Evolutionary conservation across 352 stramenopile genomes (phyloP), one percentile per base, ranked within the genome.

Genomic region (Pythium graminicola): DNA sequence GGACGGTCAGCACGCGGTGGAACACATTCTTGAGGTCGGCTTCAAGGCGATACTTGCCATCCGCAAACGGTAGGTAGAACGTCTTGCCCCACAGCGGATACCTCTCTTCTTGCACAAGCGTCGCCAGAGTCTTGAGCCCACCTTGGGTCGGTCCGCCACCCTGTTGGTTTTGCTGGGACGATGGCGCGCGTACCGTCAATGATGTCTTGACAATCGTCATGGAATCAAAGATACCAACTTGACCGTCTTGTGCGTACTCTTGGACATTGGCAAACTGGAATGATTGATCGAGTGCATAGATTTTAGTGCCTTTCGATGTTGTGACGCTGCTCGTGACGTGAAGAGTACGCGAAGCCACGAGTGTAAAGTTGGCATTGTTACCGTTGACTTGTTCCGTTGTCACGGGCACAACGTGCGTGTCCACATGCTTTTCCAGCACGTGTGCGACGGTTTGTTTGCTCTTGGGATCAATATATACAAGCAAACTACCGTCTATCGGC

Each of bases 401-500:
- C 5, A 47, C 56, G 13, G 71, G 68, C 26, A 60, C 44, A 7
- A 78, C 54, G 27, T 59, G 44, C 33, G 60, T 23, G 3, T 60
- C 48, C 13, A 81, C 42, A n/a, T 50, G 51, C 49, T 81, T 62
- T 32, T 65, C 39, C 2, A 85, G 52, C 31, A 81, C 51, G 31
- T 57, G 45, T 4, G 68, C 72, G 8, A 60, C 42, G 10, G 74
- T 88, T n/a, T 57, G 64, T 10, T 47, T 60, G 39, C 72, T 71
- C 26, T 46, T 26, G 7, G 52, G 46, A 50, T 86, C 77, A 29
- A 74, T 48, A 54, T 76, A 88, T 14, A 78, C 60, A 32, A 88
- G 51, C 23, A 88, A 46, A 40, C 81, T 88, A 19, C 70, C 77
- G 43, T 83, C 73, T 39, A 83, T 80, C 28, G 76, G 61, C 77